phyloP scores from a whole-genome alignment of 768 basidiomycete species.

The Filobasidium wieringae region DNA sequence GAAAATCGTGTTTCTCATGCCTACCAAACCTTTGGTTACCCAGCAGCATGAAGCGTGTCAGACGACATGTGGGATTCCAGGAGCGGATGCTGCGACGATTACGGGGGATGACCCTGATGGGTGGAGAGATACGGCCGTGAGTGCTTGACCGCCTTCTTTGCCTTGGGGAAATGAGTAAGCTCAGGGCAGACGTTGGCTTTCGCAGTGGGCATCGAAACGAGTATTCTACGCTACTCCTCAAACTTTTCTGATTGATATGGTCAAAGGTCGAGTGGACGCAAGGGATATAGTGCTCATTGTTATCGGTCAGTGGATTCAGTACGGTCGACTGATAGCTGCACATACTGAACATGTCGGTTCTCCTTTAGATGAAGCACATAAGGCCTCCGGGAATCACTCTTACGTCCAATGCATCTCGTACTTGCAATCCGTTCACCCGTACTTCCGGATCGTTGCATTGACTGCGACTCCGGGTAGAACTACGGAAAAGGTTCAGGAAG shows the following conservation, averaged over 20 bases:
- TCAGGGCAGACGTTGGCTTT: constrained; percentile 11
- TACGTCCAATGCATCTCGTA: constrained; percentile 79
- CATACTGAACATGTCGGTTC: not conserved
- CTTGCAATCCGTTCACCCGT: constrained; percentile 86
- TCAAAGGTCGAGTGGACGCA: constrained; percentile 59
- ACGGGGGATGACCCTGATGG: constrained; percentile 59
- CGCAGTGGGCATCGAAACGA: constrained; percentile 41
- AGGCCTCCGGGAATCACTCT: constrained; percentile 82
- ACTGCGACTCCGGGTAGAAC: constrained; percentile 88
- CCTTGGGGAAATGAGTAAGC: constrained; percentile 20
- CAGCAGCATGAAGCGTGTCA: constrained; percentile 94
- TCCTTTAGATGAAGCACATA: constrained; percentile 76
- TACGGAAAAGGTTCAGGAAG: constrained; percentile 71
- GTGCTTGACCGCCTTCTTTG: constrained; percentile 32
- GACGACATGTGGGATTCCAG: constrained; percentile 82
- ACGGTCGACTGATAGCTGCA: too few relatives aligned
- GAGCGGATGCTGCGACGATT: constrained; percentile 68
- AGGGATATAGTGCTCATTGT: constrained; percentile 74
- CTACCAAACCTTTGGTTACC: constrained; percentile 87
- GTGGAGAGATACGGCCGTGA: constrained; percentile 52
- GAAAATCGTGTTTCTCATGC: constrained; percentile 79
- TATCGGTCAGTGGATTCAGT: constrained; percentile 59
- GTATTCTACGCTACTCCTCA: constrained; percentile 96
- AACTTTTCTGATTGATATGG: constrained; percentile 78
- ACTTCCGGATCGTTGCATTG: constrained; percentile 82